phyloP scores from a whole-genome alignment of 805 yeast genomes.

The Teunomyces gatunensis region DNA sequence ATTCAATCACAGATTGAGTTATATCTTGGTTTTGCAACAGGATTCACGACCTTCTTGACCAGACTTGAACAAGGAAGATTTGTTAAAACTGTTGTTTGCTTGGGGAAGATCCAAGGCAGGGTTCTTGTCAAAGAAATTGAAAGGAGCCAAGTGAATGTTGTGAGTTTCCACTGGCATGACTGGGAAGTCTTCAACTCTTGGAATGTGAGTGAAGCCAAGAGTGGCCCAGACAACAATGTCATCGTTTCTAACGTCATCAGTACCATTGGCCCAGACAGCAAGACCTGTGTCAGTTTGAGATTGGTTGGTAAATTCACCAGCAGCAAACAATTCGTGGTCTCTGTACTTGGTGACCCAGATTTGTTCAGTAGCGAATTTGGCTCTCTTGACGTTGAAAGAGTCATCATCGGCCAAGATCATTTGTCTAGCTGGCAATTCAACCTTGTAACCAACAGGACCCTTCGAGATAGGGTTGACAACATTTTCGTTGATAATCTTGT shows the following conservation, averaged over 20 bases:
- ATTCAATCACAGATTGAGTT: slow-evolving; percentile 5
- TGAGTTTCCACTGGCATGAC: slow-evolving; percentile 85
- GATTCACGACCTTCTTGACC: slow-evolving; percentile 20
- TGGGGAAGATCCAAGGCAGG: slow-evolving; percentile 80
- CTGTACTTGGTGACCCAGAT: slow-evolving; percentile 78
- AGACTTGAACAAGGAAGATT: slow-evolving; percentile 45
- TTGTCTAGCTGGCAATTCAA: slow-evolving; percentile 71
- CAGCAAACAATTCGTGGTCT: slow-evolving; percentile 72
- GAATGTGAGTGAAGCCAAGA: slow-evolving; percentile 76
- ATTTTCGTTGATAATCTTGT: slow-evolving; percentile 73
- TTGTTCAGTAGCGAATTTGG: slow-evolving; percentile 72
- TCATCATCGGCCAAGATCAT: slow-evolving; percentile 66
- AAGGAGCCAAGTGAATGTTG: slow-evolving; percentile 61
- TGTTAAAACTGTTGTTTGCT: slow-evolving; percentile 64
- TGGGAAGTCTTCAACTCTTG: slow-evolving; percentile 84
- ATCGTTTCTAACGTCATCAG: slow-evolving; percentile 66
- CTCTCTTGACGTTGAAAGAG: slow-evolving; percentile 68
- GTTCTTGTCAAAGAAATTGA: slow-evolving; percentile 72
- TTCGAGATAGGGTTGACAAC: slow-evolving; percentile 65
- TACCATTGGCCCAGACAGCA: slow-evolving; percentile 66
- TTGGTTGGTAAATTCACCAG: slow-evolving; percentile 86
- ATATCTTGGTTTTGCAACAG: slow-evolving; percentile 39
- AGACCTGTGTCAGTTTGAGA: slow-evolving; percentile 69
- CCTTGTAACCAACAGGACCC: slow-evolving; percentile 74
- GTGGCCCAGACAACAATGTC: slow-evolving; percentile 82